A percentile compares a stretch with the other conserved stretches of the same genome.
Evolutionary conservation across 2,329 filamentous ascomycete species (phyloP).

Genomic region (Aspergillus pseudotamarii): DNA sequence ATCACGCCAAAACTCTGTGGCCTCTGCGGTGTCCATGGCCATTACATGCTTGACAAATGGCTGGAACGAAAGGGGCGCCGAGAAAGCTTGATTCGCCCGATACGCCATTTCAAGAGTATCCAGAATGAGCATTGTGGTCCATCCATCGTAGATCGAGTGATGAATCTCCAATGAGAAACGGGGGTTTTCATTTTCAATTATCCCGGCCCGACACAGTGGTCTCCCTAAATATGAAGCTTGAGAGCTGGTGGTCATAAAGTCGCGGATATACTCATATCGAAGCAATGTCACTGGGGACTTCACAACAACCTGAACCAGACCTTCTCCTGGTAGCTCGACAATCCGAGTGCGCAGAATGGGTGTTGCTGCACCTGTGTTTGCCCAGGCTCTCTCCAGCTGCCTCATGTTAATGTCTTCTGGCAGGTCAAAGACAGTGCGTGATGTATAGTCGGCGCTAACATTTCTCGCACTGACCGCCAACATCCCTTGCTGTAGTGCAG

Average conservation of each 20-base stretch:
- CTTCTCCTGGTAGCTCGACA: neutral
- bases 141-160: constrained; percentile 10
- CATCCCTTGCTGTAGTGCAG: constrained; percentile 10
- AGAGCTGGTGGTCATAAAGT: neutral
- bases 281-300: neutral
- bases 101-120: neutral
- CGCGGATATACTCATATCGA: neutral
- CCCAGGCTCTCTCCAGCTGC: constrained; percentile 1
- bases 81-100: neutral
- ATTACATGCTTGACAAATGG: neutral
- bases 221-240: neutral
- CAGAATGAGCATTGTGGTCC: constrained; percentile 2
- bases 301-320: constrained; percentile 4
- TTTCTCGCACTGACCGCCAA: neutral
- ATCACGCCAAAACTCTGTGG: neutral
- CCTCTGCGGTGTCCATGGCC: neutral
- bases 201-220: neutral
- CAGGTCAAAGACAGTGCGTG: neutral
- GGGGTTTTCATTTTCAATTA: neutral
- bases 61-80: neutral
- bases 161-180: neutral
- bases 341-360: constrained; percentile 13
- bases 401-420: neutral
- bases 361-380: neutral
- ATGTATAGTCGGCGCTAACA: neutral